Evolutionary conservation across 208 protist genomes (phyloP), one percentile per base, ranked within the genome.

Genomic region (Trypanosoma scelopori): DNA sequence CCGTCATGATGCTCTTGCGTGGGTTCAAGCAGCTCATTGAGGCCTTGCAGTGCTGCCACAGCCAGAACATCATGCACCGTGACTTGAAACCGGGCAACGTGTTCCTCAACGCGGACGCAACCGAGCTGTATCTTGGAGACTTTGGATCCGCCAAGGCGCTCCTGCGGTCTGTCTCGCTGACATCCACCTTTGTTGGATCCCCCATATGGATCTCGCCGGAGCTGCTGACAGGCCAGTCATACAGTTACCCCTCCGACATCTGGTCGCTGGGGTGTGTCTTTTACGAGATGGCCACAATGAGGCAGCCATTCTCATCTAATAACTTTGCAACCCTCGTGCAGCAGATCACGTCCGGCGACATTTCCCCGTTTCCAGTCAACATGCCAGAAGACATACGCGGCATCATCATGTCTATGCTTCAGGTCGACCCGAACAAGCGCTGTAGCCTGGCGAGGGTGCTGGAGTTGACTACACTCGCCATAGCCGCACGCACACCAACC

Each of bases 11-110:
- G 41, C 64, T 95, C 35, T 50, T 84, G 22, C 45, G 67, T 5
- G 92, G 83, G 78, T 93, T 91, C 53, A 66, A 70, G 56, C 91
- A 97, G 71, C 76, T 95, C 27, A 69, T 90, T 11, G 69, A 73
- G 13, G 91, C 91, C 18, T 61, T 97, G 46, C 70, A 78, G 57
- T 94, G 87, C 70, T 93, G 85, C 64, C 93, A 97, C 55, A 67
- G 78, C 4, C 51, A 89, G 37, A 37, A 74, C 15, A 81, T 97
- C 53, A 82, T 97, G 32, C 93, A 97, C 62, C 77, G 93, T 25
- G 93, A 97, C 71, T 89, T 97, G 67, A 97, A 96, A 58, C 83
- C 93, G 5, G 76, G 84, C 43, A 97, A 97, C 71, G 85, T 96
- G 15, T 92, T 97, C 53, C 71, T 95, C 27, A 82, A 74, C 35